phyloP scores from a whole-genome alignment of 2,329 filamentous ascomycete genomes.

The Zymoseptoria pseudotritici region DNA sequence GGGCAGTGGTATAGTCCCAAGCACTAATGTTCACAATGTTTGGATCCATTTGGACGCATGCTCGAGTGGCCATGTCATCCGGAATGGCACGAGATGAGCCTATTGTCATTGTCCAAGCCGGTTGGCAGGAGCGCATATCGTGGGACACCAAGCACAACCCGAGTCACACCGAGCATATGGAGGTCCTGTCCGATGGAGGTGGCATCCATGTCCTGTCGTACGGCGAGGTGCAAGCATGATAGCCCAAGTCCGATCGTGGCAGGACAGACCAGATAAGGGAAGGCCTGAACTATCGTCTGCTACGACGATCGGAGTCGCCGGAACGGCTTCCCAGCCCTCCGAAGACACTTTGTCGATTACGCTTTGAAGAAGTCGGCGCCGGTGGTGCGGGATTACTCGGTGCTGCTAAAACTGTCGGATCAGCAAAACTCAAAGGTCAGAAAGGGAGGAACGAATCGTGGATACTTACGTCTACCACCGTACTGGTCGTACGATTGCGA shows the following conservation, averaged over 20 bases:
- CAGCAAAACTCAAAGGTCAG: slow-evolving; percentile 14
- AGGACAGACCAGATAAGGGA: background rate
- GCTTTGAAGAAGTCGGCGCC: slow-evolving; percentile 4
- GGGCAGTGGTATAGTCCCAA: background rate
- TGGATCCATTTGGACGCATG: no score
- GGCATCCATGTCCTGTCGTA: background rate
- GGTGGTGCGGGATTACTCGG: slow-evolving; percentile 11
- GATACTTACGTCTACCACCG: slow-evolving; percentile 28
- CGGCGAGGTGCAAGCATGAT: background rate
- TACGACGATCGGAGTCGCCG: slow-evolving; percentile 9
- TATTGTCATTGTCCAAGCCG: background rate
- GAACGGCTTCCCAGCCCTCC: slow-evolving; percentile 8
- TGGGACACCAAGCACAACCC: background rate
- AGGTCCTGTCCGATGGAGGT: background rate
- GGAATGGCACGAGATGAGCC: no score
- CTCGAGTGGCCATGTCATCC: background rate
- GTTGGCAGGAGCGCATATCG: background rate
- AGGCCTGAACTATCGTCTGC: slow-evolving; percentile 5
- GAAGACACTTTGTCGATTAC: slow-evolving; percentile 16
- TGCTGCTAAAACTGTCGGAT: slow-evolving; percentile 21
- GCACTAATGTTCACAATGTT: no score
- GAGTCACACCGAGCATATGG: background rate
- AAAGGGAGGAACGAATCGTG: slow-evolving; percentile 7
- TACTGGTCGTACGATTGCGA: slow-evolving; percentile 25
- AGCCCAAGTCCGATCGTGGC: background rate